Conservation (phyloP, 78 protist genomes). For the Capsaspora owczarzaki region DNA sequence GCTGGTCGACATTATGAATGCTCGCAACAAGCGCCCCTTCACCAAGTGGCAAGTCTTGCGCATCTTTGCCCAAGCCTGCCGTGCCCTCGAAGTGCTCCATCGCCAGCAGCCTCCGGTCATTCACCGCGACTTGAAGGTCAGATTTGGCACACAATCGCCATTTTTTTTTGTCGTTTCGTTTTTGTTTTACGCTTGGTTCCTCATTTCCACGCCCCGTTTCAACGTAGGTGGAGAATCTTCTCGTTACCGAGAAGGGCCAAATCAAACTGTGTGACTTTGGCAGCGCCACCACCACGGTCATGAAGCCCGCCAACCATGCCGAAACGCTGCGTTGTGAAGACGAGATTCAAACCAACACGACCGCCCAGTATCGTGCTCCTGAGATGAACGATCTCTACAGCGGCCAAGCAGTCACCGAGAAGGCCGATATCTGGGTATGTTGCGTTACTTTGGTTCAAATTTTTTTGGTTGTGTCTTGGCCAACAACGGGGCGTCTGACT, state of each 20-base stretch:
- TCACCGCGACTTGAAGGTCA: constrained; percentile 5
- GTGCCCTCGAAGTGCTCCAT: background rate
- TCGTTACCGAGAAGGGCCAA: background rate
- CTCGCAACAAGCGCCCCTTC: background rate
- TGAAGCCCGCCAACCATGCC: background rate
- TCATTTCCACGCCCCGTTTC: background rate
- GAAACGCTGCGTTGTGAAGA: background rate
- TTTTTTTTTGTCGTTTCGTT: background rate
- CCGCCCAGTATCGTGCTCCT: background rate
- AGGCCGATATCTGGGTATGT: constrained; percentile 1
- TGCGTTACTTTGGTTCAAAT: background rate
- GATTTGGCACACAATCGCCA: background rate
- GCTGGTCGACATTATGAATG: background rate
- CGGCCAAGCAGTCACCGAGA: background rate
- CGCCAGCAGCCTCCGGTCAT: background rate
- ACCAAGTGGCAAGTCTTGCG: background rate
- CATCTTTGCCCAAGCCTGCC: background rate
- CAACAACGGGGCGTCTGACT: no score
- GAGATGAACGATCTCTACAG: constrained; percentile 2
- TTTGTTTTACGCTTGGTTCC: background rate
- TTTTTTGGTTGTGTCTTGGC: background rate
- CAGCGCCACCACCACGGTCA: background rate
- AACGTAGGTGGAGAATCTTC: background rate
- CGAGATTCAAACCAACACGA: background rate
- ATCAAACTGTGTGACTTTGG: constrained; percentile 9